These are phyloP conservation scores for Sarcocystis neurona DNA, from an alignment of 169 alveolate genomes.

Conservation along the genomic window DNA sequence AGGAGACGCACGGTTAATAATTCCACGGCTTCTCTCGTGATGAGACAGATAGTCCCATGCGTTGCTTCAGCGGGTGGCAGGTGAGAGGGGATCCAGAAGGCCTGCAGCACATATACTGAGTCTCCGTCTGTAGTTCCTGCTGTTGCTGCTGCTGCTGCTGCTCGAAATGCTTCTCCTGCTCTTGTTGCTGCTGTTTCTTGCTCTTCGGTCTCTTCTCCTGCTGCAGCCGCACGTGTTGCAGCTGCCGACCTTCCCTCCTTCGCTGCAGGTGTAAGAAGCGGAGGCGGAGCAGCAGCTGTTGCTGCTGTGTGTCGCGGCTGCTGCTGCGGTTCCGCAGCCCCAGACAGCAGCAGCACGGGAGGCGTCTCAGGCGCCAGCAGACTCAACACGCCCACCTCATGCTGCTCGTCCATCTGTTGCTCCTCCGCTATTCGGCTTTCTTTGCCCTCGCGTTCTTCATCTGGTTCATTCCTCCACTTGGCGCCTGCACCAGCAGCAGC, in stretches of 20 bases:
- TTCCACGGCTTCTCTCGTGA: not conserved
- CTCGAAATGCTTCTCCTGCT: not conserved
- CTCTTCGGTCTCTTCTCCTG: not conserved
- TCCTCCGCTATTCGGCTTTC: too few species aligned
- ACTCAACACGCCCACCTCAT: too few species aligned
- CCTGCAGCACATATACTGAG: not conserved
- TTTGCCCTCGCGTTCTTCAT: too few species aligned
- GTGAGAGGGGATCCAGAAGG: conserved; percentile 8
- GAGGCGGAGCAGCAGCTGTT: too few species aligned
- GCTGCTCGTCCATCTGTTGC: too few species aligned
- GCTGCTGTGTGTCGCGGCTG: too few species aligned
- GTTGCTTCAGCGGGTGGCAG: not conserved
- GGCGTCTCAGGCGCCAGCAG: too few species aligned
- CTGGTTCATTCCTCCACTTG: too few species aligned
- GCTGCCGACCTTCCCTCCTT: not conserved
- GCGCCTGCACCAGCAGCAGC: too few species aligned
- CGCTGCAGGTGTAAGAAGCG: too few species aligned
- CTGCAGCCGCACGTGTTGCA: not conserved
- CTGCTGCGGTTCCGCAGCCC: too few species aligned
- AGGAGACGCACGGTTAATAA: not conserved
- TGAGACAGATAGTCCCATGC: conserved; percentile 4
- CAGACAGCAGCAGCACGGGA: too few species aligned
- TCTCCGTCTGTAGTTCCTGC: not conserved
- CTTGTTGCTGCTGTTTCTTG: not conserved
- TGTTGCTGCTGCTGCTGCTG: not conserved